A percentile compares a stretch with the other conserved stretches of the same genome.
phyloP scores from a whole-genome alignment of 2,329 filamentous ascomycete species.

The Hirsutella thompsonii region DNA sequence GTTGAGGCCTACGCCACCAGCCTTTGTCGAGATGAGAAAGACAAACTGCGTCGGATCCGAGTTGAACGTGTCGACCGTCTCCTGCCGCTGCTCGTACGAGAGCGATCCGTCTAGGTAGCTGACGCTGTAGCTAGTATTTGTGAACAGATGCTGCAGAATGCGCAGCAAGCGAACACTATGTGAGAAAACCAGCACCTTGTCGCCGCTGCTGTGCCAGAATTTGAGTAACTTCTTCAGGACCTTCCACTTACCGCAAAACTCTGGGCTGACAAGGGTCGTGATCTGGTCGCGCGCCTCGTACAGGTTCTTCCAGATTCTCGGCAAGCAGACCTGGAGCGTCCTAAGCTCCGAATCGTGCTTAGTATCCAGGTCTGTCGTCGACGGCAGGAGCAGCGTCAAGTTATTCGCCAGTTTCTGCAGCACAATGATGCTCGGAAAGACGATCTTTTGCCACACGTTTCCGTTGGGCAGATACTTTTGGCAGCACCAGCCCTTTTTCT shows the following conservation, averaged over 20 bases:
- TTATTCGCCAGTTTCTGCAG: constrained; percentile 88
- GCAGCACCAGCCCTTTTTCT: constrained; percentile 69
- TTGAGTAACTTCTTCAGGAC: constrained; percentile 74
- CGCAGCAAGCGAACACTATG: constrained; percentile 77
- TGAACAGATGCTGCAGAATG: constrained; percentile 76
- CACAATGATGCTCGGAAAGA: constrained; percentile 74
- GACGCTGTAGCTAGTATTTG: constrained; percentile 78
- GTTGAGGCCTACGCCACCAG: constrained; percentile 87
- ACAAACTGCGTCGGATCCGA: constrained; percentile 78
- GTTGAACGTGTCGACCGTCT: constrained; percentile 83
- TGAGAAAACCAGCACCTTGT: constrained; percentile 93
- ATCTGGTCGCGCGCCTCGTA: constrained; percentile 69
- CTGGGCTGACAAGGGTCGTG: constrained; percentile 67
- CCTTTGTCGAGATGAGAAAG: constrained; percentile 88
- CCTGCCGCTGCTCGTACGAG: constrained; percentile 69
- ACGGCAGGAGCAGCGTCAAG: constrained; percentile 73
- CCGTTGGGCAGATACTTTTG: constrained; percentile 44
- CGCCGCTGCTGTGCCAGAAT: constrained; percentile 80
- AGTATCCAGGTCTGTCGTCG: constrained; percentile 45
- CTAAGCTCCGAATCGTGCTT: constrained; percentile 70
- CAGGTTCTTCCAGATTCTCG: constrained; percentile 60
- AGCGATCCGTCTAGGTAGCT: constrained; percentile 83
- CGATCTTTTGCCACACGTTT: constrained; percentile 57
- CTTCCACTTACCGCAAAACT: constrained; percentile 96
- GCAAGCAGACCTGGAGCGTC: constrained; percentile 61